Base-by-base conservation (phyloP, 2,329 filamentous ascomycete species). In the Claviceps digitariae region DNA sequence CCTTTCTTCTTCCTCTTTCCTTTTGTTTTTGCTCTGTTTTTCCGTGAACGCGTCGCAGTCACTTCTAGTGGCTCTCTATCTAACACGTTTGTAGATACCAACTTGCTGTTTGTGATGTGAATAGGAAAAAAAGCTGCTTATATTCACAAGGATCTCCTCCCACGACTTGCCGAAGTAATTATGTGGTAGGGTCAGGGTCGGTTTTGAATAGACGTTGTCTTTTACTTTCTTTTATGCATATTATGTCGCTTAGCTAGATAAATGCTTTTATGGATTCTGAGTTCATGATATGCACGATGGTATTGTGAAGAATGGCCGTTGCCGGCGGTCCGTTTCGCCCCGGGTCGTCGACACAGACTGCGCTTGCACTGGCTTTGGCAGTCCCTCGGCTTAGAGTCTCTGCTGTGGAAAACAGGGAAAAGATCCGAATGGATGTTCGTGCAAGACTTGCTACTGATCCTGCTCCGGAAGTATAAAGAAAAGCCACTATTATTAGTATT, bases 61-160 rank as follows among this genome's bases (percentile, higher is more conserved):
- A 43, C 40, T 21, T 8, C 8, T 6, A 41, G n/a, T 17, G 38
- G 9, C 15, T 41, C 9, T 23, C 43, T 21, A 31, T 21, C 13
- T 49, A 17, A 53, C 38, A 20, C 13, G 9, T 7, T 50, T 27
- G 2, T 54, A 85, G 82, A 85, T 65, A 82, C 79, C 56, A 76
- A 84, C 62, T 66, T 85, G 51, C 70, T 83, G 52, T 85, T 84
- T 65, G 79, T 85, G 56, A 85, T 85, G 82, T 84, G 59, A 59
- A 51, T 1, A 9, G 5, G 17, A 21, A 17, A 25, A 23, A 12
- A n/a, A 7, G 5, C 13, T 17, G 20, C 12, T 12, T 29, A n/a
- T 46, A 15, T 20, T 20, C 15, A 12, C 23, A 25, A 29, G 44
- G 21, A 46, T 29, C 15, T 27, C 29, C 12, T 8, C 25, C 8